phyloP scores from a whole-genome alignment of 139 green algal genomes.

The Picochlorum sp. region DNA sequence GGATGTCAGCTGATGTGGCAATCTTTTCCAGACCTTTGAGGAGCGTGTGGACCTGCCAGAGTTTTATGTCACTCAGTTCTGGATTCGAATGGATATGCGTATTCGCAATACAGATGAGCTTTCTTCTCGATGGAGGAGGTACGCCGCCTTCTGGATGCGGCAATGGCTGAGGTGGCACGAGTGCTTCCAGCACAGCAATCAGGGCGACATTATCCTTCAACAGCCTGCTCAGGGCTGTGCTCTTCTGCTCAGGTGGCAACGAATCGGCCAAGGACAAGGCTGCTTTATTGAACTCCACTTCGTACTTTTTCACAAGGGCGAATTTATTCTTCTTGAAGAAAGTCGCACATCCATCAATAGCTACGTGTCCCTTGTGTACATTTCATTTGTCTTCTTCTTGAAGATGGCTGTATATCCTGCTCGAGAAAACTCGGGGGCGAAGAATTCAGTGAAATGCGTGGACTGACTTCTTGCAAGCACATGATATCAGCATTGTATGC shows the following conservation, averaged over 20 bases:
- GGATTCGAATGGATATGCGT: conserved; percentile 98
- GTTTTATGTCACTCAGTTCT: conserved; percentile 96
- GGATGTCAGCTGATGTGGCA: conserved; percentile 83
- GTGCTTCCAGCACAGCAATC: conserved; percentile 91
- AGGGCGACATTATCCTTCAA: conserved; percentile 98
- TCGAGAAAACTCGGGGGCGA: conserved; percentile 66
- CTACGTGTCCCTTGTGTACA: conserved; percentile 72
- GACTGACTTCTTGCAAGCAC: conserved; percentile 95
- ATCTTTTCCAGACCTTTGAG: conserved; percentile 99
- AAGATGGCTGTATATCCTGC: conserved; percentile 92
- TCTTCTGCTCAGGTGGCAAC: conserved; percentile 82
- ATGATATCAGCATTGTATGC: conserved; percentile 86
- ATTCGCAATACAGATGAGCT: conserved; percentile 97
- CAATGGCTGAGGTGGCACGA: conserved; percentile 49
- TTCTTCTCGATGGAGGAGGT: conserved; percentile 30
- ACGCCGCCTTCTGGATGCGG: neutral
- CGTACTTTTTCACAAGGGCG: conserved; percentile 97
- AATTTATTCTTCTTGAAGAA: conserved; percentile 90
- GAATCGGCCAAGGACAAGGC: conserved; percentile 80
- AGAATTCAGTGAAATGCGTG: conserved; percentile 78
- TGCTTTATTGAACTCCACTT: conserved; percentile 99
- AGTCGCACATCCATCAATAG: conserved; percentile 95
- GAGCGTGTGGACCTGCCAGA: conserved; percentile 99
- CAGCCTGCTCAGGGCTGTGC: conserved; percentile 82
- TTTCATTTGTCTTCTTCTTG: conserved; percentile 97